Evolutionary conservation across 2,329 filamentous ascomycete genomes (phyloP), one percentile per base, ranked within the genome.

Genomic region (Pseudonectria foliicola): DNA sequence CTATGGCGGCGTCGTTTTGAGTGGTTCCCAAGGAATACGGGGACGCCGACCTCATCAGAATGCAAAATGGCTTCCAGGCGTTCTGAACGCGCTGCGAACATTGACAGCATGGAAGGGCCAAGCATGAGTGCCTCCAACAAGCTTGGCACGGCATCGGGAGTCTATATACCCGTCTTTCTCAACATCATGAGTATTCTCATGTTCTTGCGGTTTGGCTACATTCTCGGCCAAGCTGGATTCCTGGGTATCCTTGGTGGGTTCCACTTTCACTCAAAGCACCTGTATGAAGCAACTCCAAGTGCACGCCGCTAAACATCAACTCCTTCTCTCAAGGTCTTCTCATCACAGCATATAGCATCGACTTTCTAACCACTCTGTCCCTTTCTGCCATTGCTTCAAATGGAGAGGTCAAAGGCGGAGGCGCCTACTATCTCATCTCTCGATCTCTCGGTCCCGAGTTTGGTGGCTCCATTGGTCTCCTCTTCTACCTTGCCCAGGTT

Each of bases 101-200:
- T 31, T 35, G 27, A 33, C 27, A 38, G 34, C 18, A 27, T 37
- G 25, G 43, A 38, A 16, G 41, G 43, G 31, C 29, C 36, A 31
- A 35, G 37, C 26, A 13, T 45, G 13, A 43, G 47, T 26, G 37
- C 45, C 44, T 59, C 58, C 42, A 53, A 72, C 48, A 92, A 92
- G 62, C 69, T 93, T 38, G 84, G 84, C 25, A 80, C 78, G 7
- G 77, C 87, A 46, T 85, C 80, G 4, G 84, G 84, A 7, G 83
- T 93, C 31, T 94, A 88, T 57, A 83, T 94, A 12, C 87, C 87
- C 2, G 87, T 87, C n/a, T 89, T 82, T 42, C 68, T 93, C 46
- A 94, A 92, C 59, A 87, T 94, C 27, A 65, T 93, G 46, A 90
- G 85, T 50, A 93, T 94, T 60, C 73, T 94, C 42, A 93, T 94